Conservation (phyloP, 139 green algal species). For the Micractinium conductrix region DNA sequence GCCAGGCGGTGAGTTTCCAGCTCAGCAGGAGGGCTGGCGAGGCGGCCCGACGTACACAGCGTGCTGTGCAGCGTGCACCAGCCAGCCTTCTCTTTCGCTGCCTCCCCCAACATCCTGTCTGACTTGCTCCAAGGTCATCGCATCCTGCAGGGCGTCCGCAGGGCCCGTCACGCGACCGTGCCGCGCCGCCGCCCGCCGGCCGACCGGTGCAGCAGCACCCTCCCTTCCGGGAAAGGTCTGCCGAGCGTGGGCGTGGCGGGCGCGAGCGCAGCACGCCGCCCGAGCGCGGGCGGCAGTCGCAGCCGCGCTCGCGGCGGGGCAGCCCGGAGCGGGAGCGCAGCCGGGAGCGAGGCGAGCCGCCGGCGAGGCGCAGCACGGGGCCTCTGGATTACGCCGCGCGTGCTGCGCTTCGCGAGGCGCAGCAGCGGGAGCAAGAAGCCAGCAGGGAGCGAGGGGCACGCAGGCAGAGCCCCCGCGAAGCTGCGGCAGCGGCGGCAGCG, state of each 20-base stretch:
- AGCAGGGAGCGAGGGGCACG: background rate
- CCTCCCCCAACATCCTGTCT: no score
- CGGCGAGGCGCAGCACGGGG: no score
- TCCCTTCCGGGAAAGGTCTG: conserved; percentile 9
- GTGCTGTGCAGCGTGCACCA: no score
- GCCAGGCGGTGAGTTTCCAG: background rate
- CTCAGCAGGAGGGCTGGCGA: background rate
- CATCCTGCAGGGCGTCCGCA: no score
- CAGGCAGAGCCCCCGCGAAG: background rate
- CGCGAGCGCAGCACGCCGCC: background rate
- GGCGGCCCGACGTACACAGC: background rate
- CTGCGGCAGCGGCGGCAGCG: background rate
- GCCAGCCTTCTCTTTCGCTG: no score
- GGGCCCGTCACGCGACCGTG: no score
- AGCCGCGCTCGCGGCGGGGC: background rate
- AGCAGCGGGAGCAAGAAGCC: background rate
- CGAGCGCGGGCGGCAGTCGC: background rate
- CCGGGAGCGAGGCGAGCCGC: no score
- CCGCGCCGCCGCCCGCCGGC: background rate
- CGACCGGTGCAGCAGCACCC: conserved; percentile 19
- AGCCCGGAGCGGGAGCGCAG: background rate
- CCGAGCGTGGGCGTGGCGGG: background rate
- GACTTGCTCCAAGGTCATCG: no score
- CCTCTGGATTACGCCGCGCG: no score
- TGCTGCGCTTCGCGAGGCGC: no score